These are phyloP conservation scores for Candida albicans DNA, from an alignment of 1,139 yeast genomes.

Conservation along the genomic window DNA sequence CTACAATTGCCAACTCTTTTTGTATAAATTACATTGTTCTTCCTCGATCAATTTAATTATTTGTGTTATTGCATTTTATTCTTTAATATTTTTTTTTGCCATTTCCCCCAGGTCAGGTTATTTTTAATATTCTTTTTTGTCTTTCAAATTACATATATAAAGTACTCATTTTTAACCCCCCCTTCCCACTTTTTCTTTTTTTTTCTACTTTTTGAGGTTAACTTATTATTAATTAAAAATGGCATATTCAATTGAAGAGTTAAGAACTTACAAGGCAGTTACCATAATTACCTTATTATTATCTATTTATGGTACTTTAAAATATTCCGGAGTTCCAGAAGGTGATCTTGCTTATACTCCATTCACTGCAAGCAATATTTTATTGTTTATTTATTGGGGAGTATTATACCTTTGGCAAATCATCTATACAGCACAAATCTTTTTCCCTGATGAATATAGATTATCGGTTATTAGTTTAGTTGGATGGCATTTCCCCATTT, in stretches of 20 bases:
- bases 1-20: no score
- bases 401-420: conserved; percentile 54
- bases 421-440: conserved; percentile 52
- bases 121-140: no score
- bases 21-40: no score
- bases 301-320: conserved; percentile 54
- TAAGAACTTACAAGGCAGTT: conserved; percentile 38
- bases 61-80: no score
- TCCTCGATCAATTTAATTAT: no score
- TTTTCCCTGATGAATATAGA: conserved; percentile 41
- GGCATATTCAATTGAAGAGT: conserved; percentile 13
- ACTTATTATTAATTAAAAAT: conserved; percentile 3
- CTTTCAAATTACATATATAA: no score
- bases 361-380: conserved; percentile 59
- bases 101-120: no score
- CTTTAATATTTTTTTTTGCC: no score
- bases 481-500: conserved; percentile 62
- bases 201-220: not conserved
- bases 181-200: conserved; percentile 1
- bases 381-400: conserved; percentile 59
- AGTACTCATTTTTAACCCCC: not conserved
- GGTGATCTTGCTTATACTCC: conserved; percentile 55
- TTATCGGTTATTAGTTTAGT: conserved; percentile 33
- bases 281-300: conserved; percentile 52
- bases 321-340: conserved; percentile 29